Evolutionary conservation across 129 eudicot species (phyloP), one percentile per base, ranked within the genome.

Genomic region (Lonicera japonica): DNA sequence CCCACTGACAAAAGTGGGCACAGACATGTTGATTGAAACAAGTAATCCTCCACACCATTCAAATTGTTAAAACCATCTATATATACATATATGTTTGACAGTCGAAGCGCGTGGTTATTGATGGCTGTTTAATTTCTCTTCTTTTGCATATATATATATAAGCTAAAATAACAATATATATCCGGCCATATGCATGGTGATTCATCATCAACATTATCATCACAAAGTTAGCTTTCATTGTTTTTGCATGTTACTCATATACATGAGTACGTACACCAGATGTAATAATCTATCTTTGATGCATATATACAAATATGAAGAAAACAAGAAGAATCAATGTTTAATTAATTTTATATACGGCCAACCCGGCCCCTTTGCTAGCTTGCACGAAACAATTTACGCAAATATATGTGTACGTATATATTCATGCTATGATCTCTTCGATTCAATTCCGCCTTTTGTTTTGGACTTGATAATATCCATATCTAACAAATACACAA

Each of bases 1-100:
- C 25, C 6, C 36, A 3, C 13, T 58, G 63, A 24, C 45, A 58
- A 10, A 10, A 55, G 59, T 55, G 59, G 36, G 59, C 22, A n/a
- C 29, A 50, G 46, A 50, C 21, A 64, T 36, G 43, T 55, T 39
- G 63, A 38, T 43, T 54, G 52, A 53, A 54, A 65, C 64, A 60
- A 60, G 64, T 15, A 60, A 60, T 60, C 64, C 36, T 6, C 36
- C 2, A 29, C 36, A 29, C 36, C 6, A n/a, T 53, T 51, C 70
- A 51, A 18, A 48, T 51, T 21, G 23, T 60, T 25, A 47, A 38
- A 5, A 4, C 50, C 50, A 4, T 38, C 8, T 10, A 8, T 43
- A 14, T 43, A 43, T 60, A 55, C 59, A 55, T 29, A 29, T 29
- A 29, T 29, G 36, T 29, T 1, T 21, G 15, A n/a, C n/a, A n/a